Evolutionary conservation across 2,329 filamentous ascomycete species (phyloP), one percentile per base, ranked within the genome.

Genomic region (Pseudocercospora vitis): DNA sequence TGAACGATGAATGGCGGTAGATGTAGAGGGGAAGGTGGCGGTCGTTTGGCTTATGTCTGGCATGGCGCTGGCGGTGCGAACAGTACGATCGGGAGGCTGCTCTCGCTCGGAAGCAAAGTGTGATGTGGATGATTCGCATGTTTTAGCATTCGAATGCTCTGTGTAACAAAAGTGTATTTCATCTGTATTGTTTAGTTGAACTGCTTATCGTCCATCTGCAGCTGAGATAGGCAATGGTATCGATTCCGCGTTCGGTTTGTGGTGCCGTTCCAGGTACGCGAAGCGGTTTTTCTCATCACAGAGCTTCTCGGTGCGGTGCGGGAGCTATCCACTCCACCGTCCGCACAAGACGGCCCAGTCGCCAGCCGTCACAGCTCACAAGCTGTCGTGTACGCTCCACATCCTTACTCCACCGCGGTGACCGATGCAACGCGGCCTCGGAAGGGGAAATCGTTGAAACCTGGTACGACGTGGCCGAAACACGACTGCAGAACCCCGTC

Each of bases 71-170:
- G 12, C 2, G 16, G 37, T 21, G 37, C 21, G n/a, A 26, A 42
- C 37, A 42, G 37, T 42, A 42, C 37, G 37, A 42, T 18, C 19
- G n/a, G 8, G 3, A 6, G n/a, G 8, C 9, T 12, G 4, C 5
- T 42, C n/a, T n/a, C n/a, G 37, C 37, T 42, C 37, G 37, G 37
- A 42, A 42, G 21, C 24, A 42, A 14, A 42, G 24, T n/a, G 37
- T 18, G 37, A 42, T 12, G 37, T 26, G 19, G 14, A 12, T n/a
- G 7, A 14, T n/a, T n/a, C 12, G 37, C 21, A 42, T 42, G 37
- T 24, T 24, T 42, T 42, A 26, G 37, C 37, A 42, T 42, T 42
- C 37, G 21, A n/a, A n/a, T 42, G 19, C 21, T 42, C 11, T 4
- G 7, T 42, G 37, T 42, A 42, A 42, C 21, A n/a, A n/a, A n/a